Evolutionary conservation across 169 alveolate genomes (phyloP).

Genomic region (Cystoisospora suis): DNA sequence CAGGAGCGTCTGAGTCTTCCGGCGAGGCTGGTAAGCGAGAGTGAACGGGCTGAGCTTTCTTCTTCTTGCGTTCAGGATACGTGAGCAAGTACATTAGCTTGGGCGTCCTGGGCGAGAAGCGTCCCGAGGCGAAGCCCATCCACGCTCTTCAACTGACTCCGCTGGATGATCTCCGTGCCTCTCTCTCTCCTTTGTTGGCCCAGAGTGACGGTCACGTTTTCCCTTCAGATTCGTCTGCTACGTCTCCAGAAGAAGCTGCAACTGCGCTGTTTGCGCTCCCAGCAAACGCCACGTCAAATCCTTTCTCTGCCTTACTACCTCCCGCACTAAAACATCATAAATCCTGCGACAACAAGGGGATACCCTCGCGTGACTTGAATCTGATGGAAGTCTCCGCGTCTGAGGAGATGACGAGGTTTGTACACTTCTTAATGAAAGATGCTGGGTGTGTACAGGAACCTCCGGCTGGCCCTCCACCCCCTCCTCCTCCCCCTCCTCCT

Average conservation of each 20-base stretch:
- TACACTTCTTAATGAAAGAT: neutral
- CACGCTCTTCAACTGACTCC: constrained; percentile 65
- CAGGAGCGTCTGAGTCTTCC: no score
- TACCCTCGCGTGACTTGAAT: no score
- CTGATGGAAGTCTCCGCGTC: no score
- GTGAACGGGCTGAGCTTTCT: neutral
- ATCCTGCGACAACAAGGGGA: neutral
- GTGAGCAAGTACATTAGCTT: constrained; percentile 33
- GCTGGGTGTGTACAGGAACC: no score
- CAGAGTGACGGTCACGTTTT: neutral
- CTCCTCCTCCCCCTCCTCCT: neutral
- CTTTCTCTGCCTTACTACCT: neutral
- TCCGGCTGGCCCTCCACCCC: neutral
- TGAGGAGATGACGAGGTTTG: neutral
- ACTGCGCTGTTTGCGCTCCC: constrained; percentile 1
- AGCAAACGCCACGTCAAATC: neutral
- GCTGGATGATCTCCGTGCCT: constrained; percentile 7
- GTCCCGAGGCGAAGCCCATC: constrained; percentile 46
- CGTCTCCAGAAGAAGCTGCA: neutral
- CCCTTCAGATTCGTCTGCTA: neutral
- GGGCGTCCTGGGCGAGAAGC: constrained; percentile 58
- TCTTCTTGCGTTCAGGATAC: constrained; percentile 43
- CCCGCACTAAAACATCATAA: neutral
- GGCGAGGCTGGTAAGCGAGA: no score
- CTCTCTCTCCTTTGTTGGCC: constrained; percentile 16